These are phyloP conservation scores for Fusarium coffeatum DNA, from an alignment of 2,329 filamentous ascomycete species.

Conservation along the genomic window DNA sequence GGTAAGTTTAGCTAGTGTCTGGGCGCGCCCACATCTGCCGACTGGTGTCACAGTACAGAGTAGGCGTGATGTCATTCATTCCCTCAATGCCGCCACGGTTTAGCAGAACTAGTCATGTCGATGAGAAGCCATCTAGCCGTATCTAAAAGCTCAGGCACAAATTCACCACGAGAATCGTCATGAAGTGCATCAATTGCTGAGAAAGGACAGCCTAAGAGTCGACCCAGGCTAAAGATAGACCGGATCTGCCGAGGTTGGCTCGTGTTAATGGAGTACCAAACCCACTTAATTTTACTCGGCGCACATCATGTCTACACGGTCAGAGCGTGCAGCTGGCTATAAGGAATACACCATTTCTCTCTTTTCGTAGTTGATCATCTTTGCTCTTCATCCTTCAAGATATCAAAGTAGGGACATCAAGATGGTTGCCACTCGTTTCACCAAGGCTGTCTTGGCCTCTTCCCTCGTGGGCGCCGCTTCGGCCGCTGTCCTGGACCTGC, in stretches of 20 bases:
- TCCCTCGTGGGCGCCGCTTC: conserved; percentile 8
- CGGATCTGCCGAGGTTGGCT: conserved; percentile 12
- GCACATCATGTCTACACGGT: neutral
- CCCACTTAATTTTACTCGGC: conserved; percentile 1
- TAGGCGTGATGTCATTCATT: neutral
- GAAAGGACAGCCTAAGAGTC: neutral
- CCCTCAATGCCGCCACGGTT: neutral
- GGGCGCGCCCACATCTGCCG: neutral
- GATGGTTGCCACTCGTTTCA: conserved; percentile 1
- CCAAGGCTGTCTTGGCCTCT: conserved; percentile 17
- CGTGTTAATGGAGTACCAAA: conserved; percentile 11
- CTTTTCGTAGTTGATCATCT: too few species aligned
- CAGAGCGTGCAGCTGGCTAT: neutral
- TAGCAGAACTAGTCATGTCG: neutral
- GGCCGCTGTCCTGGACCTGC: conserved; percentile 26
- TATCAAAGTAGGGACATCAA: neutral
- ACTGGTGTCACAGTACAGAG: neutral
- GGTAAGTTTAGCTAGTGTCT: neutral
- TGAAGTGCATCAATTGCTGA: neutral
- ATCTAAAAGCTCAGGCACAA: neutral
- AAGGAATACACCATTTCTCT: neutral
- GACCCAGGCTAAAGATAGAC: neutral
- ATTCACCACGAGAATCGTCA: neutral
- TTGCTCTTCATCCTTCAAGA: neutral
- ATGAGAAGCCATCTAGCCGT: neutral